Percentiles rank a stretch among this genome's conserved stretches.
These are phyloP conservation scores for Porphyrellus cyaneotinctus DNA, from an alignment of 768 basidiomycete species.

Conservation along the genomic window DNA sequence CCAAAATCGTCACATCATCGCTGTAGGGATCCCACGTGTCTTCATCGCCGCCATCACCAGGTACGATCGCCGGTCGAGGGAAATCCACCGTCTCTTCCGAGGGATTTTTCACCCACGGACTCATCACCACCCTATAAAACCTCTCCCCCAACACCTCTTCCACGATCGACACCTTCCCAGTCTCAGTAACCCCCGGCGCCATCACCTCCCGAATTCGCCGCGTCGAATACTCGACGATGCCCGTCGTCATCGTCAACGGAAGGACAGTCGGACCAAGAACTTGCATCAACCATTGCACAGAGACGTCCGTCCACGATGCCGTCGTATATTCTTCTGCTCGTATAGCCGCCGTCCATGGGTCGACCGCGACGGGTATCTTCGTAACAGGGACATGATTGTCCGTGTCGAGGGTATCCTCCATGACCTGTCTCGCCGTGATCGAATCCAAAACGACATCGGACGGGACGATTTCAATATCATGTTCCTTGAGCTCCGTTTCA, in stretches of 20 bases:
- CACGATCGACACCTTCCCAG: conserved; percentile 20
- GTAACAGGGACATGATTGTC: conserved; percentile 15
- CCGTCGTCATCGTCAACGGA: conserved; percentile 55
- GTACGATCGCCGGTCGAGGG: conserved; percentile 29
- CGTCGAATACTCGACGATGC: conserved; percentile 61
- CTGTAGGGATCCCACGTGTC: conserved; percentile 37
- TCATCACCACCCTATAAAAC: conserved; percentile 47
- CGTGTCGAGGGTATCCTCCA: conserved; percentile 31
- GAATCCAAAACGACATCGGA: conserved; percentile 26
- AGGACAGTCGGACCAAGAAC: conserved; percentile 54
- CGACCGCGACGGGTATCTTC: conserved; percentile 14
- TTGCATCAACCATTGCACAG: conserved; percentile 30
- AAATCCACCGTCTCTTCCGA: conserved; percentile 37
- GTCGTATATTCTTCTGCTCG: conserved; percentile 24
- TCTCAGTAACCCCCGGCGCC: conserved; percentile 26
- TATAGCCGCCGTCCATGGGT: conserved; percentile 27
- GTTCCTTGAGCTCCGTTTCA: conserved; percentile 37
- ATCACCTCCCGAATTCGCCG: conserved; percentile 50
- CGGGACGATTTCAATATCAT: conserved; percentile 28
- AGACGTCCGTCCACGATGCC: conserved; percentile 27
- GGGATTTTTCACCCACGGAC: conserved; percentile 42
- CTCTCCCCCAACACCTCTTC: conserved; percentile 41
- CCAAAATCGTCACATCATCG: conserved; percentile 30
- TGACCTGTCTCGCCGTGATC: conserved; percentile 22
- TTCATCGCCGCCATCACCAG: neutral